Percentiles rank a stretch among this genome's conserved stretches.
These are phyloP conservation scores for Triadica sebifera DNA, from an alignment of 345 rosid genomes.

Conservation along the genomic window DNA sequence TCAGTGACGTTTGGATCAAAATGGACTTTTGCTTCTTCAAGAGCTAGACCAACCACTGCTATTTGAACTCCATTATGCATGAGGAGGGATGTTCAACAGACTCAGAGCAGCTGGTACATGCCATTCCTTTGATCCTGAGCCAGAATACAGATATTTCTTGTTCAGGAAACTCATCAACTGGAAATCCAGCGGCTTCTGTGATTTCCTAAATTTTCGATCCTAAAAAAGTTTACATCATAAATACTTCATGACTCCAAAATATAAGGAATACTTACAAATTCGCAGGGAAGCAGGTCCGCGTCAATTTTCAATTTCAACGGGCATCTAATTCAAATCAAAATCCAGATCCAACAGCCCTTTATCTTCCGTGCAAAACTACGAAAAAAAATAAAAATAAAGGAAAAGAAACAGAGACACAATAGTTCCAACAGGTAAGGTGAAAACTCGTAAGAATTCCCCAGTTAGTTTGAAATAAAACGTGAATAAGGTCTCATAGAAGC, in stretches of 20 bases:
- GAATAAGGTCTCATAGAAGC: neutral
- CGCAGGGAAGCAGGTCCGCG: neutral
- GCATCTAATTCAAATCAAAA: neutral
- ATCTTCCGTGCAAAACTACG: neutral
- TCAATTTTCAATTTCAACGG: neutral
- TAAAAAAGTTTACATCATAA: constrained; percentile 22
- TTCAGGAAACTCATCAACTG: constrained; percentile 54
- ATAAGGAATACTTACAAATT: neutral
- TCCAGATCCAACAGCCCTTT: neutral
- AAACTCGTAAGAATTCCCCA: neutral
- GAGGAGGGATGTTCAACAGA: constrained; percentile 55
- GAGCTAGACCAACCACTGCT: constrained; percentile 76
- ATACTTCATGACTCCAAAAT: constrained; percentile 5
- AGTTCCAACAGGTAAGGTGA: neutral
- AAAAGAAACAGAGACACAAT: neutral
- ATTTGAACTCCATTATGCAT: constrained; percentile 57
- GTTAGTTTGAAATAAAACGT: neutral
- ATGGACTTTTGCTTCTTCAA: constrained; percentile 75
- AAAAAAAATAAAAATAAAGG: neutral
- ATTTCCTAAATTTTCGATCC: constrained; percentile 53
- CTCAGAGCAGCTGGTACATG: constrained; percentile 77
- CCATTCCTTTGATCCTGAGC: constrained; percentile 70
- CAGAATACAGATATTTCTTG: constrained; percentile 62
- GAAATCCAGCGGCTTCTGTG: constrained; percentile 67
- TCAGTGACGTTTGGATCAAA: constrained; percentile 50